Evolutionary conservation across 176 grass and related monocot genomes (phyloP).

Genomic region (Cocos nucifera): DNA sequence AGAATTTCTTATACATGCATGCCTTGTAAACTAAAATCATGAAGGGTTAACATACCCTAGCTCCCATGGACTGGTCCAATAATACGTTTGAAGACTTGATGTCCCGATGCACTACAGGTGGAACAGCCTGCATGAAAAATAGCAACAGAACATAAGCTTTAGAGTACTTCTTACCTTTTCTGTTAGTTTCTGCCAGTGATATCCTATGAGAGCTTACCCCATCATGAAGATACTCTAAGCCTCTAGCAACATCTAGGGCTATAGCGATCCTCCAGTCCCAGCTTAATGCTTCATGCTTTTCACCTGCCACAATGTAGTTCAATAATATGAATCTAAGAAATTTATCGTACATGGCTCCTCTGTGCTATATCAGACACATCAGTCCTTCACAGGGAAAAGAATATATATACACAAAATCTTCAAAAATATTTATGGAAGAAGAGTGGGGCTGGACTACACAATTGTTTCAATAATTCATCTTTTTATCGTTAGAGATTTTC

Average conservation of each 20-base stretch:
- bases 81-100: slow-evolving; percentile 94
- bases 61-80: slow-evolving; percentile 78
- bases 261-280: slow-evolving; percentile 84
- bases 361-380: too few relatives aligned
- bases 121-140: slow-evolving; percentile 63
- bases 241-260: slow-evolving; percentile 88
- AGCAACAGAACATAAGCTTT: slow-evolving; percentile 17
- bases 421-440: too few relatives aligned
- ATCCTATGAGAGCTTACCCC: slow-evolving; percentile 47
- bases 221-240: slow-evolving; percentile 93
- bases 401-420: too few relatives aligned
- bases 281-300: slow-evolving; percentile 42
- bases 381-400: too few relatives aligned
- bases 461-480: too few relatives aligned
- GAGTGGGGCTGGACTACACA: too few relatives aligned
- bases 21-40: background rate
- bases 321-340: too few relatives aligned
- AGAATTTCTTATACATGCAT: too few relatives aligned
- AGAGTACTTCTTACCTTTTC: slow-evolving; percentile 1
- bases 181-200: slow-evolving; percentile 1
- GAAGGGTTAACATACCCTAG: slow-evolving; percentile 55
- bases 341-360: too few relatives aligned
- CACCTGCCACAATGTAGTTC: slow-evolving; percentile 33
- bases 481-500: too few relatives aligned
- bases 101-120: slow-evolving; percentile 81